phyloP scores from a whole-genome alignment of 352 stramenopile species.

The Pythium coloratum region DNA sequence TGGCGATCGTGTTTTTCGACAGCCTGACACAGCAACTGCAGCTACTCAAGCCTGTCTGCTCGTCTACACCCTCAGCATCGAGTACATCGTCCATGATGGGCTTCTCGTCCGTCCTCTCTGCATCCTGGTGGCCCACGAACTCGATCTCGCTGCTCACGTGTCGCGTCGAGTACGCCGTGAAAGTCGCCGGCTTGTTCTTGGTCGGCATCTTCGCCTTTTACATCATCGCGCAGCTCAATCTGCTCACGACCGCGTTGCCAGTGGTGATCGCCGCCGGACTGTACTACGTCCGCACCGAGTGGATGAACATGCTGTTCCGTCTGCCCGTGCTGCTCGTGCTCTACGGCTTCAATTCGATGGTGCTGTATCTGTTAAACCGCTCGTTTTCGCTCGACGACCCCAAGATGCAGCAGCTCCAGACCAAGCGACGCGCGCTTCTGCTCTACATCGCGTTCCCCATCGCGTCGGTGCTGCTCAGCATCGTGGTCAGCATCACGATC shows the following conservation, averaged over 20 bases:
- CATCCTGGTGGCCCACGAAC: slow-evolving; percentile 56
- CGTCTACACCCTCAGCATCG: background rate
- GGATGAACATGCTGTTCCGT: slow-evolving; percentile 82
- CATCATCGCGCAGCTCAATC: slow-evolving; percentile 61
- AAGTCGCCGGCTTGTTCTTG: slow-evolving; percentile 55
- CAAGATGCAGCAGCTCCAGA: slow-evolving; percentile 14
- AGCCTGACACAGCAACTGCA: slow-evolving; percentile 53
- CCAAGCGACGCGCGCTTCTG: slow-evolving; percentile 44
- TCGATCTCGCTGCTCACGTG: slow-evolving; percentile 67
- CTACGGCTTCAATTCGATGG: slow-evolving; percentile 67
- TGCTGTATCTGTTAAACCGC: slow-evolving; percentile 57
- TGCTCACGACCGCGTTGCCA: slow-evolving; percentile 56
- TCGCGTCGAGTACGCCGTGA: slow-evolving; percentile 67
- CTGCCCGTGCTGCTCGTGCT: slow-evolving; percentile 66
- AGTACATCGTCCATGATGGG: slow-evolving; percentile 35
- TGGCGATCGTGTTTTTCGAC: slow-evolving; percentile 78
- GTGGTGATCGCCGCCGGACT: slow-evolving; percentile 44
- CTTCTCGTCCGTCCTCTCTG: slow-evolving; percentile 4
- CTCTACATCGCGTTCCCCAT: slow-evolving; percentile 66
- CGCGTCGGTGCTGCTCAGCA: slow-evolving; percentile 54
- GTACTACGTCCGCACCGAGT: slow-evolving; percentile 71
- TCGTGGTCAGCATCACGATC: slow-evolving; percentile 63
- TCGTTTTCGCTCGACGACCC: slow-evolving; percentile 20
- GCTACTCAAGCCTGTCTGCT: slow-evolving; percentile 61
- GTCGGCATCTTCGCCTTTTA: slow-evolving; percentile 47